A percentile compares a stretch with the other conserved stretches of the same genome.
phyloP scores from a whole-genome alignment of 169 alveolate genomes.

The Eimeria nieschulzi region DNA sequence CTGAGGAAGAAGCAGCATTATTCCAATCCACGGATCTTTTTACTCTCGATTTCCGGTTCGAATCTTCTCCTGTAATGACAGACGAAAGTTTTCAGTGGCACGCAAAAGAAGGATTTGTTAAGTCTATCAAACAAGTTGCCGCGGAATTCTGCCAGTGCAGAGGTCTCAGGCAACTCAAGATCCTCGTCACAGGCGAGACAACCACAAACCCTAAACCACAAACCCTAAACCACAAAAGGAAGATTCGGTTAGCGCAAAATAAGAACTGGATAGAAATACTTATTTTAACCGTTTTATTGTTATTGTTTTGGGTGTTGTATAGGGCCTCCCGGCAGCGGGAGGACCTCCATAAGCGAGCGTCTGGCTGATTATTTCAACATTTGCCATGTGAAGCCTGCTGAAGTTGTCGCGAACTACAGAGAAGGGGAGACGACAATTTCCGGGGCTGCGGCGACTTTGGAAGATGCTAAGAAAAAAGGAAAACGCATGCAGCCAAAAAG shows the following conservation, averaged over 20 bases:
- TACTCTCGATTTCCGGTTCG: conserved; percentile 82
- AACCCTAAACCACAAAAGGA: too few species aligned
- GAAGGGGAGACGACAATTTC: neutral
- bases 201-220: neutral
- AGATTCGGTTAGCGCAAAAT: too few species aligned
- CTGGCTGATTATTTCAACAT: conserved; percentile 86
- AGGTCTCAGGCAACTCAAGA: conserved; percentile 84
- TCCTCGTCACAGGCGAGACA: conserved; percentile 65
- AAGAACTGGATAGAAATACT: too few species aligned
- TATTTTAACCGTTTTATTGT: neutral
- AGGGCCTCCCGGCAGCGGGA: conserved; percentile 94
- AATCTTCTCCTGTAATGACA: conserved; percentile 2
- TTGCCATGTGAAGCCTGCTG: conserved; percentile 84
- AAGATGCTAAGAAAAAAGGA: neutral
- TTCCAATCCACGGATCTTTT: conserved; percentile 74
- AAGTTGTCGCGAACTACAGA: conserved; percentile 78
- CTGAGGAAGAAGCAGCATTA: conserved; percentile 60
- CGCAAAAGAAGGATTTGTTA: conserved; percentile 24
- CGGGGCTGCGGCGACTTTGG: neutral
- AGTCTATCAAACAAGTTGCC: conserved; percentile 83
- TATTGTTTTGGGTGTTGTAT: too few species aligned
- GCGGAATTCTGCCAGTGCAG: conserved; percentile 86
- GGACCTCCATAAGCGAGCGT: conserved; percentile 81
- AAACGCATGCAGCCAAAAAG: too few species aligned
- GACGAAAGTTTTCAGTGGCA: conserved; percentile 45